Conservation (phyloP, 768 basidiomycete genomes). For the Lactifluus volemus region DNA sequence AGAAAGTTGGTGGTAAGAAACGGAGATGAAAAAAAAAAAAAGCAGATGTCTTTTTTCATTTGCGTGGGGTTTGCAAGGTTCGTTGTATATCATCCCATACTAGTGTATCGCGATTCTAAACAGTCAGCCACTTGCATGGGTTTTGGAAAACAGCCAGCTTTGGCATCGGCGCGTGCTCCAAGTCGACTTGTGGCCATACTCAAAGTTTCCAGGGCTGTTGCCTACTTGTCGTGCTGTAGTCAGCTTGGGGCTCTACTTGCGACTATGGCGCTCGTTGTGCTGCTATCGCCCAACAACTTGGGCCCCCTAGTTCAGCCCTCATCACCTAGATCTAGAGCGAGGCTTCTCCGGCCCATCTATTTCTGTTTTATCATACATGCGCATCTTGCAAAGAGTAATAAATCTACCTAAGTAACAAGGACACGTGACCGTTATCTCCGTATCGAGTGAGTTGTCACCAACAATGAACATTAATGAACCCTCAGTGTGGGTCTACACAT, state of each 20-base stretch:
- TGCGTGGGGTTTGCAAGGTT: neutral
- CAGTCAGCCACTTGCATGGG: neutral
- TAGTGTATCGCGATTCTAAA: neutral
- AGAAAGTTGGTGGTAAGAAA: conserved; percentile 22
- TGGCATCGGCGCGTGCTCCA: neutral
- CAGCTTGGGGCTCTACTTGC: neutral
- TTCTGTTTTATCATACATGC: neutral
- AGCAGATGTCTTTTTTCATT: neutral
- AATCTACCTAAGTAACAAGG: no score
- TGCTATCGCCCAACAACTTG: neutral
- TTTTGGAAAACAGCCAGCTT: neutral
- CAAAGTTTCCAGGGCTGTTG: neutral
- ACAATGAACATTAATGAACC: no score
- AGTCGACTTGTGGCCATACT: neutral
- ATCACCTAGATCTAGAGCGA: neutral
- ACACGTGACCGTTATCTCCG: no score
- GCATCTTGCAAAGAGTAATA: no score
- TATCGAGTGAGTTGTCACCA: no score
- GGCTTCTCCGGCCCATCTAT: neutral
- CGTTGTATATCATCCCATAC: neutral
- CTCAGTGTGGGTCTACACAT: no score
- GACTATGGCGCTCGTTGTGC: neutral
- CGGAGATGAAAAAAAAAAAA: neutral
- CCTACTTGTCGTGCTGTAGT: neutral
- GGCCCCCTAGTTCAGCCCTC: neutral